These are phyloP conservation scores for Adansonia gregorii DNA, from an alignment of 441 rosid species.

Conservation along the genomic window DNA sequence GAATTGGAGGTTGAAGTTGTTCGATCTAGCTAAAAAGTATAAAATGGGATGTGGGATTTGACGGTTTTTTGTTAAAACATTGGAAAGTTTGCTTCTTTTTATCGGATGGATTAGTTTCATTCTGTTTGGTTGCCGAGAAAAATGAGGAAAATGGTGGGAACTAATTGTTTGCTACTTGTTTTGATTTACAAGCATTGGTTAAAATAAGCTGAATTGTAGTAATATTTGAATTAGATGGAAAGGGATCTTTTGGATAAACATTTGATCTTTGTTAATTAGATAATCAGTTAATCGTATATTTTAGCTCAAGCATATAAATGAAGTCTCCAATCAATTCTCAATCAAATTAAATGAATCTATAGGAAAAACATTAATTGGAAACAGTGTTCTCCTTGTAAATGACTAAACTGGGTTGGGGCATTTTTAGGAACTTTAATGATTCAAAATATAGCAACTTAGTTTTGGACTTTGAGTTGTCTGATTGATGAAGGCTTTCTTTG, in stretches of 20 bases:
- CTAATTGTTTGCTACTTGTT: neutral
- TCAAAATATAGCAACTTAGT: neutral
- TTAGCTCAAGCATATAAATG: neutral
- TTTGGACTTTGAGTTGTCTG: neutral
- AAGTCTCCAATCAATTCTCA: neutral
- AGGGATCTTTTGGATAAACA: neutral
- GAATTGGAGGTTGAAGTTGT: conserved; percentile 24
- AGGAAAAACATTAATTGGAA: neutral
- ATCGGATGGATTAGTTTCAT: neutral
- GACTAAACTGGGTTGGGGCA: neutral
- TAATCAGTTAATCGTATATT: neutral
- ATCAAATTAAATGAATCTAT: neutral
- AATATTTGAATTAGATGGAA: neutral
- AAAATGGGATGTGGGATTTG: neutral
- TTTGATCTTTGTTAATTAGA: neutral
- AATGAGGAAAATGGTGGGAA: neutral
- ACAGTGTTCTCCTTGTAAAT: neutral
- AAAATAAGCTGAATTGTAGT: neutral
- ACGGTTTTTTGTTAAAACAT: neutral
- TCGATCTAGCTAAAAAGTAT: conserved; percentile 46
- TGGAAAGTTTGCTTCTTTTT: conserved; percentile 2
- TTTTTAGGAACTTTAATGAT: neutral
- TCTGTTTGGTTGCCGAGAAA: conserved; percentile 22
- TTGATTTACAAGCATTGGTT: neutral
- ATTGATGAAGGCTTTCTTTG: neutral